Conservation (phyloP, 176 grass and related monocot genomes). For the Tillandsia leiboldiana region DNA sequence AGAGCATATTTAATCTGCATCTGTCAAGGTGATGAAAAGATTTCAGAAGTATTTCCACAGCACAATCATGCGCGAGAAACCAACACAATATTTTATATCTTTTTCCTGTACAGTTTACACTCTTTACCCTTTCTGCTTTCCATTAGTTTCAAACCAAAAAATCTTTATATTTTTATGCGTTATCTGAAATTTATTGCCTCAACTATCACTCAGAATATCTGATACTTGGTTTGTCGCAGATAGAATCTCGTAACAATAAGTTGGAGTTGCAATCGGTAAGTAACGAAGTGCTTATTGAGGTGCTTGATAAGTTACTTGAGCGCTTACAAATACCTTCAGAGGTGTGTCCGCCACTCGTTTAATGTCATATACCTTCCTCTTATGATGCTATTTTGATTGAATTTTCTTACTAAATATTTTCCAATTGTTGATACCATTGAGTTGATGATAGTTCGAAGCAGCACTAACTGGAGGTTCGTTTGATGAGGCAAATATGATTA, state of each 20-base stretch:
- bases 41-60: too few species aligned
- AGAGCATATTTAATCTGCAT: too few species aligned
- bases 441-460: slow-evolving; percentile 48
- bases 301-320: slow-evolving; percentile 72
- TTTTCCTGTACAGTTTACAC: not conserved
- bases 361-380: slow-evolving; percentile 1
- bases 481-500: slow-evolving; percentile 77
- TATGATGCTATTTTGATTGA: not conserved
- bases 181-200: not conserved
- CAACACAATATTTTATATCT: not conserved
- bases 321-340: slow-evolving; percentile 69
- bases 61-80: too few species aligned
- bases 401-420: not conserved
- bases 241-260: slow-evolving; percentile 89
- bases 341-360: slow-evolving; percentile 25
- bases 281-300: slow-evolving; percentile 73
- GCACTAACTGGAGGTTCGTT: slow-evolving; percentile 74
- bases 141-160: not conserved
- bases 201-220: not conserved
- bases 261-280: slow-evolving; percentile 84
- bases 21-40: too few species aligned
- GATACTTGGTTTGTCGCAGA: slow-evolving; percentile 39
- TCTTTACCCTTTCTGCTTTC: not conserved
- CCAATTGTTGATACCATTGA: not conserved
- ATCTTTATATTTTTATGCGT: too few species aligned